phyloP scores from a whole-genome alignment of 768 basidiomycete species.

The Kwoniella mangroviensis region DNA sequence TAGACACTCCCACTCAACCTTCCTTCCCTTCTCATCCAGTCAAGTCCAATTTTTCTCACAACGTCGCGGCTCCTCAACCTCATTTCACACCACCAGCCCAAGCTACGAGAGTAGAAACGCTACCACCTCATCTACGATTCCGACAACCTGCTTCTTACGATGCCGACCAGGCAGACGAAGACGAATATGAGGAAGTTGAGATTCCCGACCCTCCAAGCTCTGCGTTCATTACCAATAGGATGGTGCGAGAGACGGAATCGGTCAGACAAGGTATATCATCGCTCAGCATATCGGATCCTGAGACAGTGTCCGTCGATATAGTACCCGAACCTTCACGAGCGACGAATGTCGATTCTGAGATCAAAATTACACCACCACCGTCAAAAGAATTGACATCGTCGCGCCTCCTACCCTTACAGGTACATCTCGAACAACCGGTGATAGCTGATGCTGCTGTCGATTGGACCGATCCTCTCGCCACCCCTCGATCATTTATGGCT shows the following conservation, averaged over 20 bases:
- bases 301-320: neutral
- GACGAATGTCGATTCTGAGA: neutral
- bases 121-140: neutral
- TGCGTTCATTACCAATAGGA: neutral
- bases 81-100: no score
- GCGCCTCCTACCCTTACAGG: neutral
- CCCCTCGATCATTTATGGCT: neutral
- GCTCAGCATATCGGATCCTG: neutral
- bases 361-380: neutral
- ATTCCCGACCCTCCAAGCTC: neutral
- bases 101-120: neutral
- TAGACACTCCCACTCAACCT: neutral
- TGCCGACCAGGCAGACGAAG: neutral
- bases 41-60: neutral
- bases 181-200: neutral
- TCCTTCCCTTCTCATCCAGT: neutral
- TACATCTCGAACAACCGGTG: neutral
- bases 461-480: neutral
- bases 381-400: neutral
- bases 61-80: neutral
- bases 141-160: neutral
- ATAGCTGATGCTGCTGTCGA: neutral
- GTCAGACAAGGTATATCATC: neutral
- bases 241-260: neutral
- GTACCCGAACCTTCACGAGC: neutral